These are phyloP conservation scores for Fusarium denticulatum DNA, from an alignment of 2,329 filamentous ascomycete species.

Conservation along the genomic window DNA sequence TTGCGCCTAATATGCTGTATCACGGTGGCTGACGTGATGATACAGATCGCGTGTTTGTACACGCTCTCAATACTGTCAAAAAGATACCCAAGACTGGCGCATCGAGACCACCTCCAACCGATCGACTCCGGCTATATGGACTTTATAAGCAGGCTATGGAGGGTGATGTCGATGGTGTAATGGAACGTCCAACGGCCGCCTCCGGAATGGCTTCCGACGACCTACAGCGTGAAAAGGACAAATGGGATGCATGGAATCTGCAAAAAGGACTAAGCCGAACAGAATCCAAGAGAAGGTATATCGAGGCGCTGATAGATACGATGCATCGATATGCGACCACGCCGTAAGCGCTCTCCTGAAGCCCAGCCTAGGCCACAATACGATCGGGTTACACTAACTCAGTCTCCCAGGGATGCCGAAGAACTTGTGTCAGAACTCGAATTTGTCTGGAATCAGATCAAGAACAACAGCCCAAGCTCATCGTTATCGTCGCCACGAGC, in stretches of 20 bases:
- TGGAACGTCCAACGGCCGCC: slow-evolving; percentile 76
- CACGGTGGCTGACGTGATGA: slow-evolving; percentile 31
- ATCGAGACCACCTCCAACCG: slow-evolving; percentile 83
- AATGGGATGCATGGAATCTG: slow-evolving; percentile 96
- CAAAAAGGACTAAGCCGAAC: slow-evolving; percentile 86
- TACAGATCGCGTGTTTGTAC: slow-evolving; percentile 95
- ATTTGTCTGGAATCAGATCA: slow-evolving; percentile 99
- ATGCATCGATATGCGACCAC: slow-evolving; percentile 97
- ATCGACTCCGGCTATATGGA: slow-evolving; percentile 92
- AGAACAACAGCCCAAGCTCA: slow-evolving; percentile 79
- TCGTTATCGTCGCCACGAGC: slow-evolving; percentile 66
- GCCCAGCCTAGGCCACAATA: not conserved
- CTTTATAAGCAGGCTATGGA: slow-evolving; percentile 99
- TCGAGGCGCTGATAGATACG: slow-evolving; percentile 92
- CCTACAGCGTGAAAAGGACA: slow-evolving; percentile 67
- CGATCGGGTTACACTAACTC: slow-evolving; percentile 31
- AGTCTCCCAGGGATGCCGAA: slow-evolving; percentile 71
- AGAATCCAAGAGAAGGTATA: slow-evolving; percentile 93
- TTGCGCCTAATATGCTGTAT: not conserved
- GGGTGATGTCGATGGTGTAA: slow-evolving; percentile 93
- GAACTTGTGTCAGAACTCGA: slow-evolving; percentile 95
- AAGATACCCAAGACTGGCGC: slow-evolving; percentile 95
- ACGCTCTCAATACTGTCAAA: slow-evolving; percentile 98
- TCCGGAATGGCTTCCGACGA: slow-evolving; percentile 62
- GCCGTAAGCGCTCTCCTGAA: slow-evolving; percentile 59